Evolutionary conservation across 176 grass and related monocot genomes (phyloP).

Genomic region (Oryza brachyantha): DNA sequence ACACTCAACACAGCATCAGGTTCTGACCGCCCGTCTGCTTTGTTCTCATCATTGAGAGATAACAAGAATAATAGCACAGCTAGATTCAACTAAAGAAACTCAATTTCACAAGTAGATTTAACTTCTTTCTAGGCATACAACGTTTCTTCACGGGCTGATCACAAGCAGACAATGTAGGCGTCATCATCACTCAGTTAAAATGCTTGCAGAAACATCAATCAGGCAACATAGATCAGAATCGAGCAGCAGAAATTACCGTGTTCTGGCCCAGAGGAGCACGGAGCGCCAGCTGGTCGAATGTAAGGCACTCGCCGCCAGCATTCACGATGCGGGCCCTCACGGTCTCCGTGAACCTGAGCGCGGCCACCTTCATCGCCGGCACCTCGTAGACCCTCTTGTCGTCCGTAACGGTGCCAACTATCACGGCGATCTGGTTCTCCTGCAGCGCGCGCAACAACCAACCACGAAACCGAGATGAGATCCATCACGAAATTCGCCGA

Average conservation of each 20-base stretch:
- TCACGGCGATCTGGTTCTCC: slow-evolving; percentile 69
- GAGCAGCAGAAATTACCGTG: slow-evolving; percentile 44
- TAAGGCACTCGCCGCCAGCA: slow-evolving; percentile 68
- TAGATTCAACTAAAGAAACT: neutral
- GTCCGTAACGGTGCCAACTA: slow-evolving; percentile 64
- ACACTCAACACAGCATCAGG: slow-evolving; percentile 54
- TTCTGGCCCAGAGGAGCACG: slow-evolving; percentile 59
- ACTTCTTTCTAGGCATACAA: neutral
- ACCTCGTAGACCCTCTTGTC: slow-evolving; percentile 89
- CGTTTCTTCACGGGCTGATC: neutral
- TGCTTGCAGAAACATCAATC: neutral
- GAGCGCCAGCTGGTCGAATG: slow-evolving; percentile 80
- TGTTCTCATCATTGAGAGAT: slow-evolving; percentile 35
- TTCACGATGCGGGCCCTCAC: slow-evolving; percentile 68
- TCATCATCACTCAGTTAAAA: neutral
- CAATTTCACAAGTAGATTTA: neutral
- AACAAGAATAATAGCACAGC: neutral
- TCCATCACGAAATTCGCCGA: neutral
- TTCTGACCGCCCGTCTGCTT: slow-evolving; percentile 56
- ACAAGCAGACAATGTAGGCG: too few species aligned
- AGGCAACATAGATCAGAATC: neutral
- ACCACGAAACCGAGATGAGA: neutral
- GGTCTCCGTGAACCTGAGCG: slow-evolving; percentile 85
- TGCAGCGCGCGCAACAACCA: neutral
- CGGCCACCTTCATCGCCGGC: slow-evolving; percentile 69